Percentiles rank a stretch among this genome's conserved stretches.
These are phyloP conservation scores for Cylindrotheca closterium DNA, from an alignment of 108 stramenopile genomes.

Conservation along the genomic window DNA sequence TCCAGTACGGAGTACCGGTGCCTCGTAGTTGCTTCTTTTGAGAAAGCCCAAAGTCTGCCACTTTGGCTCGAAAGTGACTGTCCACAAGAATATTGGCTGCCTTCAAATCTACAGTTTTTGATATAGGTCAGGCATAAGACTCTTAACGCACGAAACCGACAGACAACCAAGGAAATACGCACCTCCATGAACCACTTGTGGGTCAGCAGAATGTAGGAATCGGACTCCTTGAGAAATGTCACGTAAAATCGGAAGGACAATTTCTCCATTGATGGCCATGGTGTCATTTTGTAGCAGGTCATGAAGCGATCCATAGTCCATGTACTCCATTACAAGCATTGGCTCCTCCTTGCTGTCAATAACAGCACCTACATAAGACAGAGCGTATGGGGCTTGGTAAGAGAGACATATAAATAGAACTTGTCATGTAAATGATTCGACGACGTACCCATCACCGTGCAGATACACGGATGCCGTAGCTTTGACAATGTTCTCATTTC, in stretches of 20 bases:
- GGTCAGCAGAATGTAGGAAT: conserved; percentile 55
- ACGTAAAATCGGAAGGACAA: conserved; percentile 42
- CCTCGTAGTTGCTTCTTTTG: conserved; percentile 6
- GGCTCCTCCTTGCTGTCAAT: conserved; percentile 34
- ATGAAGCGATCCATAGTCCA: conserved; percentile 66
- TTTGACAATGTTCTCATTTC: conserved; percentile 55
- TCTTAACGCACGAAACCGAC: too few species aligned
- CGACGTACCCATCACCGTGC: conserved; percentile 42
- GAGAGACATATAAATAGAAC: conserved; percentile 12
- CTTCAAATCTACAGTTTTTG: conserved; percentile 18
- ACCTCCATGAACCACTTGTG: conserved; percentile 54
- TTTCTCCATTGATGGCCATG: conserved; percentile 44
- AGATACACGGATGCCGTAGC: conserved; percentile 61
- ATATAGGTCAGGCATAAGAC: too few species aligned
- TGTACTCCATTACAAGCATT: conserved; percentile 71
- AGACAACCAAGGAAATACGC: too few species aligned
- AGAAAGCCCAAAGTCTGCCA: conserved; percentile 48
- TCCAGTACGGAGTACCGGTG: conserved; percentile 73
- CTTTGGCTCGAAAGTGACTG: conserved; percentile 46
- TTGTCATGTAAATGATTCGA: neutral
- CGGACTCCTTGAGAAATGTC: conserved; percentile 56
- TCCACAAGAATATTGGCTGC: conserved; percentile 43
- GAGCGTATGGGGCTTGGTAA: conserved; percentile 30
- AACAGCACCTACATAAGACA: conserved; percentile 23
- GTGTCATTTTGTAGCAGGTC: conserved; percentile 64